Evolutionary conservation across 1,284 basidiomycete species (phyloP).

Genomic region (Trametes sp.): DNA sequence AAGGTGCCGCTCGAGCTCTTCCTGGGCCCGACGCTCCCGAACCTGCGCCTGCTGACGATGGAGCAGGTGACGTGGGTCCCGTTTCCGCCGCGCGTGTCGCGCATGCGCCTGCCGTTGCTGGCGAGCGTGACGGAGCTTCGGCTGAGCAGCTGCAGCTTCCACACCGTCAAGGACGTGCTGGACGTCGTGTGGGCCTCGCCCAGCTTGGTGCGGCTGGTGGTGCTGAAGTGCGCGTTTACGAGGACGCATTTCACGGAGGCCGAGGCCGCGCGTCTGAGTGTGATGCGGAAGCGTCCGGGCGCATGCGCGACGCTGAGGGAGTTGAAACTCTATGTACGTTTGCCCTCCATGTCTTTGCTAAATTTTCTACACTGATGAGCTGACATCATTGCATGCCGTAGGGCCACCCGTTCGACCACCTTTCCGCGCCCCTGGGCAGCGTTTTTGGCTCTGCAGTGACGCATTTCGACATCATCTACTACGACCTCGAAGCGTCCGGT

Average conservation of each 20-base stretch:
- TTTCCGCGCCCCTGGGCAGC: not conserved
- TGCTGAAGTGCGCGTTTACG: not conserved
- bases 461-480: not conserved
- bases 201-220: not conserved
- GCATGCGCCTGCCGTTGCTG: slow-evolving; percentile 1
- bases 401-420: slow-evolving; percentile 4
- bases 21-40: slow-evolving; percentile 2
- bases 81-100: not conserved
- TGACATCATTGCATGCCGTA: not conserved
- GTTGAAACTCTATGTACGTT: not conserved
- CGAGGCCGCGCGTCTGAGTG: not conserved
- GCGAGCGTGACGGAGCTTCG: not conserved
- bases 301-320: not conserved
- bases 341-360: not conserved
- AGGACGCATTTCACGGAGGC: not conserved
- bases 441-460: slow-evolving; percentile 2
- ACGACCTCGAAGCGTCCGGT: not conserved
- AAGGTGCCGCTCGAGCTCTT: not conserved
- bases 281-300: not conserved
- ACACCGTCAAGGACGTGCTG: not conserved
- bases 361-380: too few species aligned
- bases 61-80: not conserved
- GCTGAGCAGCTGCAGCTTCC: not conserved
- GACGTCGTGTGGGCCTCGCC: slow-evolving; percentile 1
- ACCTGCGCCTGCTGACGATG: not conserved